Evolutionary conservation across 371 early-diverging fungal species (phyloP).

Genomic region (Dichotomocladium elegans): DNA sequence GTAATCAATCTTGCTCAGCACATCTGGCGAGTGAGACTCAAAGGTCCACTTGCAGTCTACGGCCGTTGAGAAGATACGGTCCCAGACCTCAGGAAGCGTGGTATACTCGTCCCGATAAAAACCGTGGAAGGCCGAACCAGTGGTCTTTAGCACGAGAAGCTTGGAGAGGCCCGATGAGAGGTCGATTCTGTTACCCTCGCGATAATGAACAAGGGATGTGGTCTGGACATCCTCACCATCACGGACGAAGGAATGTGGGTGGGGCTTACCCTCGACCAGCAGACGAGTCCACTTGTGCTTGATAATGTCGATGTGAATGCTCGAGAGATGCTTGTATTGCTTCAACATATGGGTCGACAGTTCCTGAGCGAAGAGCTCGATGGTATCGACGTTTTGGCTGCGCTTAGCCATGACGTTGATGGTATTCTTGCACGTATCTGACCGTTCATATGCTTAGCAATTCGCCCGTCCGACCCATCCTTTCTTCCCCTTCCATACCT

Average conservation of each 20-base stretch:
- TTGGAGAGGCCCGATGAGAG: conserved; percentile 63
- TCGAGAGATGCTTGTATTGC: conserved; percentile 68
- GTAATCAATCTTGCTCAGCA: conserved; percentile 49
- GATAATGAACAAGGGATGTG: conserved; percentile 53
- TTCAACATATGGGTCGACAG: conserved; percentile 68
- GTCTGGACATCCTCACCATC: conserved; percentile 74
- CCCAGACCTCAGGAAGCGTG: conserved; percentile 71
- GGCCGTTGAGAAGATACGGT: conserved; percentile 79
- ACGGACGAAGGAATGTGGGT: conserved; percentile 78
- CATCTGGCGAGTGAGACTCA: conserved; percentile 24
- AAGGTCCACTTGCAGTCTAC: conserved; percentile 73
- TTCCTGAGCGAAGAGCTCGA: conserved; percentile 74
- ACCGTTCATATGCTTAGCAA: neutral
- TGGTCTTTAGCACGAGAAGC: conserved; percentile 71
- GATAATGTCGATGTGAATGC: conserved; percentile 68
- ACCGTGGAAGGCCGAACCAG: conserved; percentile 78
- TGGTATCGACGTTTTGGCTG: conserved; percentile 63
- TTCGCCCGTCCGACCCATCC: neutral
- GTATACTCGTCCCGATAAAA: conserved; percentile 77
- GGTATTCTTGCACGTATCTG: conserved; percentile 82
- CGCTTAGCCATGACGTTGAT: conserved; percentile 75
- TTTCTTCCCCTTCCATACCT: conserved; percentile 6
- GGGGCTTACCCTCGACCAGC: conserved; percentile 62
- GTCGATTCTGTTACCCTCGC: conserved; percentile 47
- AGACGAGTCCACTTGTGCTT: conserved; percentile 79